A percentile compares a stretch with the other conserved stretches of the same genome.
phyloP scores from a whole-genome alignment of 2,329 filamentous ascomycete genomes.

The Alternaria triticimaculans region DNA sequence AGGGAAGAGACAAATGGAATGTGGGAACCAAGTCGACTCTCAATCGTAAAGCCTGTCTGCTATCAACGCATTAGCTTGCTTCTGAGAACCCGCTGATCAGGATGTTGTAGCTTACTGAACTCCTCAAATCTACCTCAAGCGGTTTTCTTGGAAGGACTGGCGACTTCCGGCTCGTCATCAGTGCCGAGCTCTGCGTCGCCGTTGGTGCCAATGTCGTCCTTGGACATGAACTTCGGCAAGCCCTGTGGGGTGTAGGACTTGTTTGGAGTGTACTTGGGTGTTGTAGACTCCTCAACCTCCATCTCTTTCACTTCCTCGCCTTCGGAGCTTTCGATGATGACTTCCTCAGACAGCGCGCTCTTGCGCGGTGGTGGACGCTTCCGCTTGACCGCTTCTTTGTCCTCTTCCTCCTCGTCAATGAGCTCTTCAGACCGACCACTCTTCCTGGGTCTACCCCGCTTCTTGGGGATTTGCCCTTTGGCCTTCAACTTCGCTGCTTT shows the following conservation, averaged over 20 bases:
- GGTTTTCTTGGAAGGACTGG: neutral
- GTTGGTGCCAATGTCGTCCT: neutral
- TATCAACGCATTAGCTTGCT: neutral
- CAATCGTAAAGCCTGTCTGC: neutral
- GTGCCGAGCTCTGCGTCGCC: neutral
- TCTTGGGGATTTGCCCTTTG: constrained; percentile 22
- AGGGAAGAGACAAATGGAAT: neutral
- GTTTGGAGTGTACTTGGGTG: constrained; percentile 2
- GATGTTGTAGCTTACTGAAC: neutral
- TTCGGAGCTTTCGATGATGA: constrained; percentile 23
- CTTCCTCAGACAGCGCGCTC: constrained; percentile 26
- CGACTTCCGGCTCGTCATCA: neutral
- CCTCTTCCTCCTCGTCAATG: constrained; percentile 20
- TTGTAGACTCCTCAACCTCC: neutral
- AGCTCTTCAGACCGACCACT: constrained; percentile 25
- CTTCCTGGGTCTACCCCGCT: constrained; percentile 30
- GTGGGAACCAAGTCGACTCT: neutral
- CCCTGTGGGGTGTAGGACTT: constrained; percentile 7
- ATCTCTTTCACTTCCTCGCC: constrained; percentile 1
- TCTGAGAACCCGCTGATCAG: neutral
- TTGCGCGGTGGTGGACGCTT: constrained; percentile 22
- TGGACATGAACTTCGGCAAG: neutral
- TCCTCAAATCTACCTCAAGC: neutral
- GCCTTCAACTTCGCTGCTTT: constrained; percentile 22
- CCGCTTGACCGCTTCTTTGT: constrained; percentile 15